These are phyloP conservation scores for Barbatosphaeria neglecta DNA, from an alignment of 495 filamentous ascomycete species.

Conservation along the genomic window DNA sequence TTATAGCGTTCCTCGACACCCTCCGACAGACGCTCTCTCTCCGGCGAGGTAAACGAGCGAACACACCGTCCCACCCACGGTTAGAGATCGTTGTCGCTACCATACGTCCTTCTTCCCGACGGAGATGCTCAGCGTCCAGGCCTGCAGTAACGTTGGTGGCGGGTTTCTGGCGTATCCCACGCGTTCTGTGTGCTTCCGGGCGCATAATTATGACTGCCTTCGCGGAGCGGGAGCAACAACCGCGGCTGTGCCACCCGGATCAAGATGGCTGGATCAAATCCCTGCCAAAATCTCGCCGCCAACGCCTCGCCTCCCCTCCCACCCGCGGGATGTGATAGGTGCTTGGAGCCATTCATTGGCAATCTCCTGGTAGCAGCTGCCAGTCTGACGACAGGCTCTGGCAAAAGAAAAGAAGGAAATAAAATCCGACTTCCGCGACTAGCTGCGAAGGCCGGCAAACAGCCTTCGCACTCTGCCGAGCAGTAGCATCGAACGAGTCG, in stretches of 20 bases:
- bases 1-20: neutral
- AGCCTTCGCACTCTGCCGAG: neutral
- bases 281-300: neutral
- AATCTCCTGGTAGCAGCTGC: neutral
- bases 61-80: no score
- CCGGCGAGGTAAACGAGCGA: no score
- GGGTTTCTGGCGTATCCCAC: neutral
- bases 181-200: neutral
- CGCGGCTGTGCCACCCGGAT: neutral
- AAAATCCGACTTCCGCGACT: neutral
- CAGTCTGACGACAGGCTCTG: neutral
- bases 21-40: neutral
- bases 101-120: no score
- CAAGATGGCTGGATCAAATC: neutral
- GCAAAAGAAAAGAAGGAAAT: neutral
- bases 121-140: no score
- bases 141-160: no score
- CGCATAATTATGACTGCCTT: neutral
- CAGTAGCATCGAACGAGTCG: no score
- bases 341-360: no score
- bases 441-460: neutral
- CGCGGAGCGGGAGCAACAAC: neutral
- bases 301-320: neutral
- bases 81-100: no score
- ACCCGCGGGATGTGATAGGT: neutral